phyloP scores from a whole-genome alignment of 768 basidiomycete species.

The Suillus weaverae region DNA sequence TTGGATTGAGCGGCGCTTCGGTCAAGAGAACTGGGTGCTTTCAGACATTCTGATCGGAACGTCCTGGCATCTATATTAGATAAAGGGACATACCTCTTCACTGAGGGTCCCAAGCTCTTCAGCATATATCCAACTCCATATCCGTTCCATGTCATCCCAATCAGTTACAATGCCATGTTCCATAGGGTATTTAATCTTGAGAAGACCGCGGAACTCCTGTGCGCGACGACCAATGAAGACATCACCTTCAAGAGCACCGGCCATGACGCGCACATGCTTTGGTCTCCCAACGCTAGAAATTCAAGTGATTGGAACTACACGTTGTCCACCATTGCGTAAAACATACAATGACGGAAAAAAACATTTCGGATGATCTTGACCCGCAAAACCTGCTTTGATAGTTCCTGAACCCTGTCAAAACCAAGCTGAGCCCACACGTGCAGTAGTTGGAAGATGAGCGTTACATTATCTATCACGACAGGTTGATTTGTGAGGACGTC shows the following conservation, averaged over 20 bases:
- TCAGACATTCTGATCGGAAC: conserved; percentile 14
- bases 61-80: background rate
- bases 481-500: conserved; percentile 98
- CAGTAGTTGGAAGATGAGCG: conserved; percentile 28
- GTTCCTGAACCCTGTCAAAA: conserved; percentile 88
- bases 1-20: conserved; percentile 96
- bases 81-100: conserved; percentile 73
- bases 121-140: conserved; percentile 98
- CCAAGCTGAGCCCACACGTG: conserved; percentile 26
- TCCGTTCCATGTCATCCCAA: conserved; percentile 99
- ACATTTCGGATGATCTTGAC: conserved; percentile 98
- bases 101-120: conserved; percentile 94
- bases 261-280: conserved; percentile 98
- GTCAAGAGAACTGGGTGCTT: conserved; percentile 98
- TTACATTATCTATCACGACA: conserved; percentile 97
- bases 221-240: conserved; percentile 94
- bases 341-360: conserved; percentile 99
- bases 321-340: conserved; percentile 33
- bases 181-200: conserved; percentile 99
- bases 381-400: conserved; percentile 98
- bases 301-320: conserved; percentile 22
- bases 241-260: conserved; percentile 94
- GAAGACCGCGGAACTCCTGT: conserved; percentile 91
- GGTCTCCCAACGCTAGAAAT: conserved; percentile 83
- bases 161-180: conserved; percentile 98